Base-by-base conservation (phyloP, 169 alveolate genomes). In the Besnoitia besnoiti region DNA sequence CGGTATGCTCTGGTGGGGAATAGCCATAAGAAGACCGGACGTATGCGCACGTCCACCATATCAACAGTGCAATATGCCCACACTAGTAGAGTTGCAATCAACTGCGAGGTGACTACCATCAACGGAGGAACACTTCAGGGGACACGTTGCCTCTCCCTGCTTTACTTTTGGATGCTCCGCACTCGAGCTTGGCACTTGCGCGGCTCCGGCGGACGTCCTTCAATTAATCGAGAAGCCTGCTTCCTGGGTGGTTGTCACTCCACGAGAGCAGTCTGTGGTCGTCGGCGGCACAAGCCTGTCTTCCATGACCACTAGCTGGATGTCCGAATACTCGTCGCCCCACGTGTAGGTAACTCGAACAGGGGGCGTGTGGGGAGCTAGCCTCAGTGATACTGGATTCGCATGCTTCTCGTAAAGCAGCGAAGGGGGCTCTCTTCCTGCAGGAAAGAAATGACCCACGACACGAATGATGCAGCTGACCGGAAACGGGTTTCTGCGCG, bases 261-360 rank as follows among this genome's bases (percentile, higher is more conserved):
- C 12, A 16, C 12, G 67, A 55, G 67, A 55, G 24, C 24, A 21
- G 24, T n/a, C 67, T 55, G 67, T 55, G 5, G 12, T 55, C 67
- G 67, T 55, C 33, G 67, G 67, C 1, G 67, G 67, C 27, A 5
- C 67, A 55, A 55, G 24, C 30, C 30, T n/a, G 12, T 55, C 67
- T 55, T 55, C 67, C 33, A 55, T 55, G 67, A 55, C 67, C 30
- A 77, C 87, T 14, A 77, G 87, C 59, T 44, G 49, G 40, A 77
- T 35, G 55, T 77, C 87, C 3, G 87, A 21, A 42, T 77, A 77
- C 40, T 77, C 87, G 8, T 77, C 87, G 10, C 59, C 40, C 87
- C 87, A 77, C 33, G 87, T 77, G 59, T 77, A 77, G 19, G 87
- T 77, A 51, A 77, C 59, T n/a, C 40, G 40, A 39, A 77, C 87